Base-by-base conservation (phyloP, 352 stramenopile genomes). In the Phytophthora pini region DNA sequence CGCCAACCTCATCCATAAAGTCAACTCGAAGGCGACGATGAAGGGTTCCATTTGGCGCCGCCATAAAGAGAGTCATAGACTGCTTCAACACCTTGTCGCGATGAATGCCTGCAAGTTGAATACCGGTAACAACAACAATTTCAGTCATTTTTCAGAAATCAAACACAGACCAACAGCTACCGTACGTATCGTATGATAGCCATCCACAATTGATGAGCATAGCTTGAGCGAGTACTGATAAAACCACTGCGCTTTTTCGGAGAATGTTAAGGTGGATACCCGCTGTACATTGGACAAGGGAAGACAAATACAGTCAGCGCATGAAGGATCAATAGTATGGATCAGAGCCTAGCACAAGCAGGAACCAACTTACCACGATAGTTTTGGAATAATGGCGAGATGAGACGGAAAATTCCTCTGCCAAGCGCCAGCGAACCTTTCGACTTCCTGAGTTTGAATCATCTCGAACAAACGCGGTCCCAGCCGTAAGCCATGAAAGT, bases 1-100 rank as follows among this genome's bases (percentile, higher is more conserved):
- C 61, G 15, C 86, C 84, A n/a, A 70, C 76, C 61, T 95, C 86
- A 31, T 91, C 82, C 53, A 90, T 78, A 64, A 98, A 97, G 47
- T 97, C 79, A 29, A 97, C 84, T 2, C 87, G 79, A 44, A 97
- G 64, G n/a, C 87, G 87, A 8, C 82, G 82, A 41, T 83, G 84
- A 2, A 95, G 57, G 11, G 69, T 79, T 40, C 70, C 56, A 15
- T 71, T 63, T 2, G 84, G 82, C 5, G 78, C 73, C 4, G 76
- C 73, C 53, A 85, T 70, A 43, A 94, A 77, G 4, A 93, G 68
- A 20, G 76, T 45, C 61, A 90, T 76, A 6, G 81, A 91, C 40
- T 94, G 79, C 46, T 92, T 81, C 39, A 94, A 64, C 12, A 94
- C 71, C 27, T 74, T 78, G n/a, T 93, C 69, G 0, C 84, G 82